A percentile compares a stretch with the other conserved stretches of the same genome.
These are phyloP conservation scores for Verticillium klebahnii DNA, from an alignment of 2,329 filamentous ascomycete species.

Conservation along the genomic window DNA sequence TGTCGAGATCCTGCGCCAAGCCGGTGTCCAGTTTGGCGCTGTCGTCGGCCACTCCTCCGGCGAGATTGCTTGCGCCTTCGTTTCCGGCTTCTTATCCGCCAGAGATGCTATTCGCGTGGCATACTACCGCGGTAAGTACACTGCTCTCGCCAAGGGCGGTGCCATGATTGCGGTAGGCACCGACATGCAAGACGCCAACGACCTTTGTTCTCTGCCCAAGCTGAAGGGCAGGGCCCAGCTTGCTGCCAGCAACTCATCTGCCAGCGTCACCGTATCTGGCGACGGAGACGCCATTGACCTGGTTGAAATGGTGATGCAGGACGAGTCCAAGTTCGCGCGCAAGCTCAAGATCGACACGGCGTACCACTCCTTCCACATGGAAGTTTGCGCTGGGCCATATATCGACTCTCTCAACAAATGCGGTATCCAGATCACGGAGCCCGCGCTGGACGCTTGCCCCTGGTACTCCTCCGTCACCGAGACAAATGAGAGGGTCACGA, in stretches of 20 bases:
- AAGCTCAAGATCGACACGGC: conserved; percentile 15
- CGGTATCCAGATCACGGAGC: not conserved
- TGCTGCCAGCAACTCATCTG: conserved; percentile 18
- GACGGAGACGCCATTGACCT: conserved; percentile 10
- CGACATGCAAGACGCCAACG: conserved; percentile 26
- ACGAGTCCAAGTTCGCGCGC: conserved; percentile 5
- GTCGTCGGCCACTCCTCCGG: conserved; percentile 45
- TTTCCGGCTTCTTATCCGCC: conserved; percentile 31
- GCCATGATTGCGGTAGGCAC: conserved; percentile 5
- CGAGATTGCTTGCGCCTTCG: conserved; percentile 46
- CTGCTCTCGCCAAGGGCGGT: not conserved
- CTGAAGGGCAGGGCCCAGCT: conserved; percentile 13
- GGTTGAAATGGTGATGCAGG: not conserved
- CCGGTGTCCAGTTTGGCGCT: conserved; percentile 25
- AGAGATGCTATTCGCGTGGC: conserved; percentile 18
- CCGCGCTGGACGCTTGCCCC: conserved; percentile 17
- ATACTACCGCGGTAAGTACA: conserved; percentile 14
- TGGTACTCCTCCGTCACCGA: conserved; percentile 8
- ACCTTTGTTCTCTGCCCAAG: conserved; percentile 28
- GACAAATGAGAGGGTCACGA: not conserved
- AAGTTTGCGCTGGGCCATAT: conserved; percentile 19
- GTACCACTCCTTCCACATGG: conserved; percentile 17
- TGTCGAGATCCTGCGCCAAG: conserved; percentile 16
- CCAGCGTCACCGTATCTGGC: conserved; percentile 18
- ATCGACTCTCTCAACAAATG: too few relatives aligned